Evolutionary conservation across 345 rosid species (phyloP).

Genomic region (Murraya koenigii): DNA sequence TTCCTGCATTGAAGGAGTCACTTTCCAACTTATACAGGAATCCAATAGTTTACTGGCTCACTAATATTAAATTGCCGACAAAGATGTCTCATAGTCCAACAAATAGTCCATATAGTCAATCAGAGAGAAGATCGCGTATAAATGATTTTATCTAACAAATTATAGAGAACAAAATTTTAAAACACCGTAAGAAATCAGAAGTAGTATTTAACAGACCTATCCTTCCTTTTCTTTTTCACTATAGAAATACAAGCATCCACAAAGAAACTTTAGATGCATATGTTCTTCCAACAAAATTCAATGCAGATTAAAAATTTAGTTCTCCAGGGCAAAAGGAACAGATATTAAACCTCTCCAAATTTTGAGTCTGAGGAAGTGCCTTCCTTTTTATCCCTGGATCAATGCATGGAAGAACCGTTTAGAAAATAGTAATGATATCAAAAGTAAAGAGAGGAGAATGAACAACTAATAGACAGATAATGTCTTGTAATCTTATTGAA

Average conservation of each 20-base stretch:
- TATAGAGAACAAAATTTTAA: not conserved
- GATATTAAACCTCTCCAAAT: constrained; percentile 86
- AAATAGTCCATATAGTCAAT: not conserved
- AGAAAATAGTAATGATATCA: constrained; percentile 19
- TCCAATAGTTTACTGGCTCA: not conserved
- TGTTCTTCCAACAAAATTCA: constrained; percentile 8
- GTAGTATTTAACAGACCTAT: not conserved
- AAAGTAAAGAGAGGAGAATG: not conserved
- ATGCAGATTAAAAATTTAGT: not conserved
- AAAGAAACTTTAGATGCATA: not conserved
- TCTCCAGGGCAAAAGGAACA: constrained; percentile 3
- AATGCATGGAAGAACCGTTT: constrained; percentile 18
- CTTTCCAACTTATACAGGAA: not conserved
- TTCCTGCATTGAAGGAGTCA: not conserved
- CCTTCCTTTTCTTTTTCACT: not conserved
- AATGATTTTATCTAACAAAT: not conserved
- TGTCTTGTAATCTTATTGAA: not conserved
- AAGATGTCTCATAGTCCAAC: not conserved
- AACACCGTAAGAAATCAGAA: not conserved
- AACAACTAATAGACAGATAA: constrained; percentile 1
- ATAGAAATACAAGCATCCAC: not conserved
- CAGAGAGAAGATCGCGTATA: not conserved
- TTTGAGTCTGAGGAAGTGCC: constrained; percentile 69
- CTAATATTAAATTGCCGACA: not conserved
- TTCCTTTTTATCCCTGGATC: constrained; percentile 67